These are phyloP conservation scores for Sclerospora graminicola DNA, from an alignment of 352 stramenopile genomes.

Conservation along the genomic window DNA sequence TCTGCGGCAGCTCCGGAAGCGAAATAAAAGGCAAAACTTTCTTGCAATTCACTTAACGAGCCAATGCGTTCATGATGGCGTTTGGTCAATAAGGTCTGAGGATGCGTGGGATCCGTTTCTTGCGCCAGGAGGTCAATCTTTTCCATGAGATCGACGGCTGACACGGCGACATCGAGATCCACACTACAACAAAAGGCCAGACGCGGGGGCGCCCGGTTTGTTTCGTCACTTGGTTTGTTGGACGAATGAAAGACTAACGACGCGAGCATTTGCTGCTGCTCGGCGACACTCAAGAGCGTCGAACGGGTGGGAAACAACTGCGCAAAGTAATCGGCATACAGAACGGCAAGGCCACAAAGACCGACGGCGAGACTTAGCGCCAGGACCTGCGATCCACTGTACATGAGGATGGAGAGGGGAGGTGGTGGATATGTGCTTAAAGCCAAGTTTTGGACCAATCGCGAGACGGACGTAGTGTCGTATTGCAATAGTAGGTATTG, in stretches of 20 bases:
- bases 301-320: constrained; percentile 30
- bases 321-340: constrained; percentile 54
- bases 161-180: constrained; percentile 69
- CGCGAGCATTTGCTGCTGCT: constrained; percentile 58
- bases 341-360: constrained; percentile 34
- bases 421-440: too few species aligned
- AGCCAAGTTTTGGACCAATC: too few species aligned
- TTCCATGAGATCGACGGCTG: constrained; percentile 64
- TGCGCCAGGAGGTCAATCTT: constrained; percentile 35
- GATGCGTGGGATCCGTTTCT: constrained; percentile 35
- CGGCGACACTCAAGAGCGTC: constrained; percentile 22
- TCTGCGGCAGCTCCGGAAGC: constrained; percentile 63
- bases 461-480: too few species aligned
- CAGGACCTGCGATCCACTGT: constrained; percentile 51
- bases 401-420: too few species aligned
- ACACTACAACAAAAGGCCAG: constrained; percentile 78
- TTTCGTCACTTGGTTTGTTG: constrained; percentile 11
- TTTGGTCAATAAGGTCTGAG: too few species aligned
- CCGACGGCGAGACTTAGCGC: constrained; percentile 42
- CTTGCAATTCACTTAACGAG: constrained; percentile 46
- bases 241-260: constrained; percentile 54
- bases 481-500: too few species aligned
- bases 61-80: constrained; percentile 69
- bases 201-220: constrained; percentile 17
- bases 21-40: constrained; percentile 83